Evolutionary conservation across 108 stramenopile species (phyloP).

Genomic region (Cylindrotheca closterium): DNA sequence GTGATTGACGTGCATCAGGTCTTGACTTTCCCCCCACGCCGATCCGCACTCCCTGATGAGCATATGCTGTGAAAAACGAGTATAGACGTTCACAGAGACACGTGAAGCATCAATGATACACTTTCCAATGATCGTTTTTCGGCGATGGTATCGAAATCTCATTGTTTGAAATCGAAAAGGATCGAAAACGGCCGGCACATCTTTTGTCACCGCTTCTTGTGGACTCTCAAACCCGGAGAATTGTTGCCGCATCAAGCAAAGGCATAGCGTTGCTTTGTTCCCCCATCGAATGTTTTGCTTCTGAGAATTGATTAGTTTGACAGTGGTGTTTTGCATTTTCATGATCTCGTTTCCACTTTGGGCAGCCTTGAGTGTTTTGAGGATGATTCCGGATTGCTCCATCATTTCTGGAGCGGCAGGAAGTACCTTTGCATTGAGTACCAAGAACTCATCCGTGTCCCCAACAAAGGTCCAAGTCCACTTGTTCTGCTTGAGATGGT

Average conservation of each 20-base stretch:
- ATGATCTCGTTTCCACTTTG: constrained; percentile 2
- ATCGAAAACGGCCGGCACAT: not conserved
- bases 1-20: constrained; percentile 54
- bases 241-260: not conserved
- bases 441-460: constrained; percentile 63
- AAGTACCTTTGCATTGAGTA: constrained; percentile 21
- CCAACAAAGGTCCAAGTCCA: constrained; percentile 43
- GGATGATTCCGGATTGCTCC: not conserved
- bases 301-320: not conserved
- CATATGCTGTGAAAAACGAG: constrained; percentile 15
- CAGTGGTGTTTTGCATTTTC: constrained; percentile 2
- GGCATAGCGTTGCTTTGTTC: not conserved
- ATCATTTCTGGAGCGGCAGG: not conserved
- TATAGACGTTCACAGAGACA: constrained; percentile 39
- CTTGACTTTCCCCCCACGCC: not conserved
- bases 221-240: not conserved
- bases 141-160: constrained; percentile 43
- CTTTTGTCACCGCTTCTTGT: not conserved
- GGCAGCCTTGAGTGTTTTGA: not conserved
- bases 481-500: not conserved
- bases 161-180: constrained; percentile 25
- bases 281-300: not conserved
- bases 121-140: constrained; percentile 49
- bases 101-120: constrained; percentile 54
- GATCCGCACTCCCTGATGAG: not conserved